Percentiles rank a stretch among this genome's conserved stretches.
These are phyloP conservation scores for Austroboletus niveus DNA, from an alignment of 1,284 basidiomycete species.

Conservation along the genomic window DNA sequence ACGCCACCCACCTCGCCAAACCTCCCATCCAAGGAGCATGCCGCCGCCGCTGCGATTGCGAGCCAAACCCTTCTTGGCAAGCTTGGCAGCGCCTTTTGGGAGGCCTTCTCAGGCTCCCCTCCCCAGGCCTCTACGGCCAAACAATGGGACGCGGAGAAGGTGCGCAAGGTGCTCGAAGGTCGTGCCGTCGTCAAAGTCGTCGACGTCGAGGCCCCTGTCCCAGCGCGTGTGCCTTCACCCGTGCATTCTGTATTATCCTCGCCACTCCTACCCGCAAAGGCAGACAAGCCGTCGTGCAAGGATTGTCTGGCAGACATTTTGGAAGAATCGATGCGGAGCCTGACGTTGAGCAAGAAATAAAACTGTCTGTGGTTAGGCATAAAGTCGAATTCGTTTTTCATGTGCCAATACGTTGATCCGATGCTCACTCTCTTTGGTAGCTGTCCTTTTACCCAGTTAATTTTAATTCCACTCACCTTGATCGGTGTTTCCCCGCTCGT, in stretches of 20 bases:
- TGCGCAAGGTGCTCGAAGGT: conserved; percentile 72
- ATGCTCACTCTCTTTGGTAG: background rate
- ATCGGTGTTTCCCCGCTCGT: conserved; percentile 17
- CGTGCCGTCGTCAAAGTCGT: conserved; percentile 72
- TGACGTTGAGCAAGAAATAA: conserved; percentile 55
- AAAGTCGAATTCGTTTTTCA: background rate
- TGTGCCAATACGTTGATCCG: background rate
- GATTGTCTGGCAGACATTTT: conserved; percentile 41
- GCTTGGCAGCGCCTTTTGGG: conserved; percentile 75
- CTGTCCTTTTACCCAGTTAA: conserved; percentile 5
- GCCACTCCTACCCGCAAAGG: conserved; percentile 14
- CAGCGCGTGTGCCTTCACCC: conserved; percentile 1
- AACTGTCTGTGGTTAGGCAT: background rate
- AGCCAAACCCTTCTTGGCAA: conserved; percentile 67
- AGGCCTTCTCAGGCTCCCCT: conserved; percentile 64
- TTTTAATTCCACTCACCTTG: background rate
- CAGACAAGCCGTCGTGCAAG: conserved; percentile 27
- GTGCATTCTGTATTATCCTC: conserved; percentile 1
- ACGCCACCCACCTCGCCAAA: conserved; percentile 30
- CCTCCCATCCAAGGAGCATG: conserved; percentile 31
- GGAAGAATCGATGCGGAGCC: conserved; percentile 62
- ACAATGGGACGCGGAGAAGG: conserved; percentile 72
- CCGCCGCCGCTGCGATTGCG: conserved; percentile 62
- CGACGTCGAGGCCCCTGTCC: conserved; percentile 50
- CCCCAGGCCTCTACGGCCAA: conserved; percentile 20